Conservation (phyloP, 139 green algal genomes). For the Klebsormidium nitens region DNA sequence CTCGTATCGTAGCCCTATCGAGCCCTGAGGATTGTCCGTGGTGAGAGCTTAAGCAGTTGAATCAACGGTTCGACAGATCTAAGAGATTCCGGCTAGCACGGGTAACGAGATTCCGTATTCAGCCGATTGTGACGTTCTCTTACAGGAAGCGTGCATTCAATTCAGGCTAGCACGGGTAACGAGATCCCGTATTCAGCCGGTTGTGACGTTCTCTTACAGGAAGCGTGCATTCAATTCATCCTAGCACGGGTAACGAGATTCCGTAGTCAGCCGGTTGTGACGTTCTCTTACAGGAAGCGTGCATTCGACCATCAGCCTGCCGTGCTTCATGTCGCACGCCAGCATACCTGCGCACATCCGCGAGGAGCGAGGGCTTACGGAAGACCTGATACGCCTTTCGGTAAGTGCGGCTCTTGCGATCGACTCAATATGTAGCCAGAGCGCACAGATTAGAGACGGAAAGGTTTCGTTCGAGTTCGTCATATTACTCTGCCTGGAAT, state of each 20-base stretch:
- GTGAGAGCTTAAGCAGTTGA: no score
- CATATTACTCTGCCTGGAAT: no score
- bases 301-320: conserved; percentile 80
- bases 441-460: neutral
- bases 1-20: no score
- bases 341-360: conserved; percentile 78
- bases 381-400: conserved; percentile 93
- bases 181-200: neutral
- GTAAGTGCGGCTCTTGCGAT: conserved; percentile 43
- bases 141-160: no score
- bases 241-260: neutral
- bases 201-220: neutral
- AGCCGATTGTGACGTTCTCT: neutral
- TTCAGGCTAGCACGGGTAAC: no score
- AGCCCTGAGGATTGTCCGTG: no score
- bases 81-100: no score
- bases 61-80: no score
- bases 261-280: neutral
- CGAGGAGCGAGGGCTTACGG: conserved; percentile 77
- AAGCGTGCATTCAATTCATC: no score
- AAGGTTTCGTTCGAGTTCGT: no score
- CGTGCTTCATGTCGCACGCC: conserved; percentile 97
- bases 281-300: conserved; percentile 53
- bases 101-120: neutral
- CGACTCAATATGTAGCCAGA: neutral